Evolutionary conservation across 345 rosid genomes (phyloP), one percentile per base, ranked within the genome.

Genomic region (Lenwebbia sp.): DNA sequence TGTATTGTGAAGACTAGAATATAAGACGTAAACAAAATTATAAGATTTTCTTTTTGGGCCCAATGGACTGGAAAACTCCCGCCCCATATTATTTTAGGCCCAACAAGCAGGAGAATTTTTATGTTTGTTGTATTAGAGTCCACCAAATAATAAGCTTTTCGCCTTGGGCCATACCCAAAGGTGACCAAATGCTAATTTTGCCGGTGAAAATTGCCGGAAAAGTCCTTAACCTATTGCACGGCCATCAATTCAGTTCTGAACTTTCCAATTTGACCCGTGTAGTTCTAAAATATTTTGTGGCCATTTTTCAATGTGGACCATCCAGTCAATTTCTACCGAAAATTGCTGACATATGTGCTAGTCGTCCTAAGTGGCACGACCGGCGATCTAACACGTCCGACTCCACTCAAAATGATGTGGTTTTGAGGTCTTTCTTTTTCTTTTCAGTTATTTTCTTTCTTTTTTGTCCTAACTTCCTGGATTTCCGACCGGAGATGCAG

Each of bases 351-450:
- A 3, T 1, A 6, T 3, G 21, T 0, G 0, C 0, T 0, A 0
- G 0, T 0, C 2, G 0, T 9, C 13, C 10, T 33, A 70, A 6
- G 0, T 70, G 1, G 11, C 21, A 4, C 2, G 6, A 0, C 0
- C 4, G 4, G 47, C 1, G 3, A 70, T 37, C 19, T 70, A 10
- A 70, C 10, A 13, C 0, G 0, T 37, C 0, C 1, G 13, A 19
- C 0, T 0, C 7, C 0, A 1, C 7, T 70, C 21, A 19, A 33
- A 70, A 22, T 21, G 13, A 70, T 2, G 7, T 37, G 1, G 4
- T 19, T 19, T 37, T 37, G 78, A 10, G 2, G 9, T 70, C 78
- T 37, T 37, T 5, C 3, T 19, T 19, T 37, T 57, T 54, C 57
- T 8, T 7, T 54, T 52, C 1, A 6, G 4, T 21, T 56, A 4